Evolutionary conservation across 371 early-diverging fungal genomes (phyloP).

Genomic region (Apophysomyces sp.): DNA sequence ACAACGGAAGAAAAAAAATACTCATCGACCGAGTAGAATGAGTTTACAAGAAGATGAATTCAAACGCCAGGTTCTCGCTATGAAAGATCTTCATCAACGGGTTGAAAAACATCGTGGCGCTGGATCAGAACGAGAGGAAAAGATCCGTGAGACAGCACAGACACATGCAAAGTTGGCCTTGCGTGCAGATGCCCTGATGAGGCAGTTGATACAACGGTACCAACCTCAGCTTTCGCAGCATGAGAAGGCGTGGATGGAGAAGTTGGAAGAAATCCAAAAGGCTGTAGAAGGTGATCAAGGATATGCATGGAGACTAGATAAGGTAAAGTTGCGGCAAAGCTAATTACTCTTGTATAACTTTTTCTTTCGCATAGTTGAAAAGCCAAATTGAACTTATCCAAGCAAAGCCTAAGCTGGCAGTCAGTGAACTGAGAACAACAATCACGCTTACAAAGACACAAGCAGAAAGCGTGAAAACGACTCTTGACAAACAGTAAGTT

Average conservation of each 20-base stretch:
- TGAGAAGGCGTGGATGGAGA: constrained; percentile 25
- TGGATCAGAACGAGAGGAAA: constrained; percentile 2
- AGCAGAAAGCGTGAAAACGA: background rate
- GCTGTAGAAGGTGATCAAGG: constrained; percentile 18
- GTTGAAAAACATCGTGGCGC: background rate
- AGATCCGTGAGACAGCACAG: constrained; percentile 8
- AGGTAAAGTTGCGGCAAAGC: constrained; percentile 5
- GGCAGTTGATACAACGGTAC: constrained; percentile 7
- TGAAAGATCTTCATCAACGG: constrained; percentile 3
- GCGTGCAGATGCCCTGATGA: constrained; percentile 18
- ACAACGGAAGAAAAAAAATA: background rate
- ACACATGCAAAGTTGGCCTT: constrained; percentile 17
- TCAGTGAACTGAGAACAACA: background rate
- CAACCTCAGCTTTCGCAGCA: constrained; percentile 13
- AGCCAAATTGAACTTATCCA: background rate
- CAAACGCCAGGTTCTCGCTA: constrained; percentile 9
- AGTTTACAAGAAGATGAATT: constrained; percentile 12
- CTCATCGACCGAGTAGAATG: background rate
- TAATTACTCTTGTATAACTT: background rate
- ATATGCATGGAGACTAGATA: constrained; percentile 9
- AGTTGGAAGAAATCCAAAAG: constrained; percentile 14
- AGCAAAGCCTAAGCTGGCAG: background rate
- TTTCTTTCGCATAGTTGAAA: background rate
- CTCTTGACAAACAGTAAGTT: background rate
- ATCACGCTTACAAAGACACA: background rate